Evolutionary conservation across 805 yeast species (phyloP), one percentile per base, ranked within the genome.

Genomic region (Saccharomycopsis vini): DNA sequence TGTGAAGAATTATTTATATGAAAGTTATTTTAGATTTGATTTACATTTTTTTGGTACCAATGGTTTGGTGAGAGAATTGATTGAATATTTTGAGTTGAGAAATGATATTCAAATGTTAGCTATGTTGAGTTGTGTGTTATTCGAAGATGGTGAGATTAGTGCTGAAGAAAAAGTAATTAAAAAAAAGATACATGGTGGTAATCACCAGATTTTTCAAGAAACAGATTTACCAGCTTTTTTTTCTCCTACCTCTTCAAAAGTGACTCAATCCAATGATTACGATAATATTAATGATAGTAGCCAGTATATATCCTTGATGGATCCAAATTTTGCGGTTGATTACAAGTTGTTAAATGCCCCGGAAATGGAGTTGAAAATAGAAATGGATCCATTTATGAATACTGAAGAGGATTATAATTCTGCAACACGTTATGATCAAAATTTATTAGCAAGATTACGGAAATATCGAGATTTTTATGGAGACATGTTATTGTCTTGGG

Each of bases 51-150:
- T 81, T 57, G 95, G 95, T 1, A 69, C 77, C 32, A 52, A 68
- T 10, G 75, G 86, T 83, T 63, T 86, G 19, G 68, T 86, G 0
- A 68, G 68, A 21, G 74, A 76, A 47, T 64, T 87, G 32, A 67
- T 89, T 55, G 56, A 59, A 1, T 79, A 80, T 53, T 87, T 79
- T 56, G 92, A 81, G 53, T 62, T 54, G 28, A 56, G 67, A 34
- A 77, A 79, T 1, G 81, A 90, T 54, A 62, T 86, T 22, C 97
- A 90, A 59, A 86, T 90, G 95, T 64, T 89, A 20, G 95, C 95
- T 1, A 83, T 85, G 87, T 61, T 88, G 51, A 75, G 90, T 3
- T 85, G 95, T 61, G 69, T 86, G 3, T 61, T 84, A 45, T 69
- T 66, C 54, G 83, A 68, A 54, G 71, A 68, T 52, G 49, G 45